Evolutionary conservation across 345 rosid species (phyloP).

Genomic region (Hibiscus syriacus): DNA sequence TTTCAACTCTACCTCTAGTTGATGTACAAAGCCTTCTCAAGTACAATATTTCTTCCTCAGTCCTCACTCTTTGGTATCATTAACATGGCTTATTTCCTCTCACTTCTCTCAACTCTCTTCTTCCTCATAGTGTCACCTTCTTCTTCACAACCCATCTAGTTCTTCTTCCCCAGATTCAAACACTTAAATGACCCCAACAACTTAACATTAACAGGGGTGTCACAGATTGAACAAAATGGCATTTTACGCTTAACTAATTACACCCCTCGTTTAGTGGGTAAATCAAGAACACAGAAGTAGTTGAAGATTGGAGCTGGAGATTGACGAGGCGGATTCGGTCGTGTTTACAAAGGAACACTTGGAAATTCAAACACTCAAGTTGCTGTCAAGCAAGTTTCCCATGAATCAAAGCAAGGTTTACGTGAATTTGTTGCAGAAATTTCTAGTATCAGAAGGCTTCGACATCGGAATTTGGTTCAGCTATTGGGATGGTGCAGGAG

Average conservation of each 20-base stretch:
- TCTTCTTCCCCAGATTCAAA: slow-evolving; percentile 48
- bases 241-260: slow-evolving; percentile 52
- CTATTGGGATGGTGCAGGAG: slow-evolving; percentile 72
- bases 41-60: too few relatives aligned
- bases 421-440: slow-evolving; percentile 75
- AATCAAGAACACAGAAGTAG: slow-evolving; percentile 38
- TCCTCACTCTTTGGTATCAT: too few relatives aligned
- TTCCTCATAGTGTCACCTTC: slow-evolving; percentile 22
- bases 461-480: slow-evolving; percentile 84
- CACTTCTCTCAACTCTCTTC: neutral
- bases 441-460: slow-evolving; percentile 72
- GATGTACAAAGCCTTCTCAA: too few relatives aligned
- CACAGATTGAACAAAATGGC: slow-evolving; percentile 47
- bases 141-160: slow-evolving; percentile 21
- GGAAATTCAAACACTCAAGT: slow-evolving; percentile 39
- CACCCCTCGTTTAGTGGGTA: slow-evolving; percentile 47
- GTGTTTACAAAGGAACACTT: slow-evolving; percentile 68
- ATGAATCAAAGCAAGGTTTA: slow-evolving; percentile 76
- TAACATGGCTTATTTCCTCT: slow-evolving; percentile 14
- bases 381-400: slow-evolving; percentile 71
- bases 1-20: too few relatives aligned
- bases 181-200: slow-evolving; percentile 7
- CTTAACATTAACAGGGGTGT: slow-evolving; percentile 43
- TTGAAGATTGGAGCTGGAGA: slow-evolving; percentile 75
- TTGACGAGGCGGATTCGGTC: slow-evolving; percentile 88